Evolutionary conservation across 352 stramenopile species (phyloP), one percentile per base, ranked within the genome.

Genomic region (Pythium chondricola): DNA sequence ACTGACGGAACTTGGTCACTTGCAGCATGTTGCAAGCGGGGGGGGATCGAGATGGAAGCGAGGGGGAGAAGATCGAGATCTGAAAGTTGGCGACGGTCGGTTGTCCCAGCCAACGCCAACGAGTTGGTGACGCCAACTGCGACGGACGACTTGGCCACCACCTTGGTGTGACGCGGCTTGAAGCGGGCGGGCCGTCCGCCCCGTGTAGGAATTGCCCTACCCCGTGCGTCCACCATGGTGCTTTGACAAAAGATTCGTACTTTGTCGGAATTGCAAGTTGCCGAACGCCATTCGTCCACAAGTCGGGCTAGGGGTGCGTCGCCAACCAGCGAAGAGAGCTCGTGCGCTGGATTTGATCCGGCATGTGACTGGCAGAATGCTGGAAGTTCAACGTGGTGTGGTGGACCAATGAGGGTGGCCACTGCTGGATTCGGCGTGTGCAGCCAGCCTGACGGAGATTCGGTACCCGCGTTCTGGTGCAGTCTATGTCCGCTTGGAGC

Each of bases 1-100:
- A 59, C 48, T 69, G 61, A 57, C 71, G 74, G 58, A 80, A 67
- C 62, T 80, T 71, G 56, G 74, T 71, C 38, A 61, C 66, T 72
- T 77, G 74, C 66, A 83, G 71, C 71, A 83, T 85, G 4, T 10
- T 67, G 55, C 36, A 31, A 37, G 43, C 42, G 40, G 52, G 36
- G 45, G 42, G n/a, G n/a, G n/a, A n/a, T n/a, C n/a, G n/a, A n/a
- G 56, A 40, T 60, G 42, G 49, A 24, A 21, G 37, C 37, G 31
- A 39, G 30, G 25, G 44, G 41, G 50, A 42, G 56, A 48, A 65
- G 47, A 65, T 58, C 56, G 41, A 29, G 49, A 65, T 58, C 56
- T 65, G 57, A 65, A 26, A 42, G 31, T n/a, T 20, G n/a, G 6
- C 11, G 32, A 39, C 22, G n/a, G 44, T 16, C 30, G 32, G 31